Evolutionary conservation across 768 basidiomycete species (phyloP), one percentile per base, ranked within the genome.

Genomic region (Boletus insuetus): DNA sequence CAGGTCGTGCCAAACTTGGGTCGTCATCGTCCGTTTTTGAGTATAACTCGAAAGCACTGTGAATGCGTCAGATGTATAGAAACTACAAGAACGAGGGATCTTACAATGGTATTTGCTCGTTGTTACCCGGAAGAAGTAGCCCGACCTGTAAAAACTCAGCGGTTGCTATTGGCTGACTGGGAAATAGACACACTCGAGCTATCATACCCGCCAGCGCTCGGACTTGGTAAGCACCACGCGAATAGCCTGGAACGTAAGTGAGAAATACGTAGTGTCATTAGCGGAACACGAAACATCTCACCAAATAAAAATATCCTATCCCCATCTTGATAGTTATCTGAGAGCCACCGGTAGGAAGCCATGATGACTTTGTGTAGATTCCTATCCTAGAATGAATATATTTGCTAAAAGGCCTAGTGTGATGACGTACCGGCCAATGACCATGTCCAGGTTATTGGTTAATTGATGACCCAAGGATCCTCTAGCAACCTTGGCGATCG

Each of bases 151-250:
- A 14, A 14, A 9, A 24, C 31, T 40, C 38, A 34, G 17, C 29
- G n/a, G 16, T 42, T 29, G 37, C 6, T 6, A 4, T 41, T 16
- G 19, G 38, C 22, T 6, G 6, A 22, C 11, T 6, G 11, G 3
- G n/a, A 38, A 49, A 20, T 19, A 45, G n/a, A 3, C 64, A 48
- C 47, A 74, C 79, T 50, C 54, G 67, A n/a, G 73, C 54, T 19
- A 79, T 77, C 78, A 79, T 79, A 20, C 66, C 78, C 3, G 78
- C 74, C 39, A 79, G 46, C 1, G 67, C 72, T 26, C 78, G 71
- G 4, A 72, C 75, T 60, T 78, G 78, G 55, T 77, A 80, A 16
- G 76, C 79, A 6, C 77, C 78, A n/a, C 79, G 75, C 3, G 79
- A 79, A 57, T 75, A 79, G 4, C 77, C 77, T 79, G 37, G 8